A percentile compares a stretch with the other conserved stretches of the same genome.
Evolutionary conservation across 2,329 filamentous ascomycete species (phyloP).

Genomic region (Westerdykella aurantiaca): DNA sequence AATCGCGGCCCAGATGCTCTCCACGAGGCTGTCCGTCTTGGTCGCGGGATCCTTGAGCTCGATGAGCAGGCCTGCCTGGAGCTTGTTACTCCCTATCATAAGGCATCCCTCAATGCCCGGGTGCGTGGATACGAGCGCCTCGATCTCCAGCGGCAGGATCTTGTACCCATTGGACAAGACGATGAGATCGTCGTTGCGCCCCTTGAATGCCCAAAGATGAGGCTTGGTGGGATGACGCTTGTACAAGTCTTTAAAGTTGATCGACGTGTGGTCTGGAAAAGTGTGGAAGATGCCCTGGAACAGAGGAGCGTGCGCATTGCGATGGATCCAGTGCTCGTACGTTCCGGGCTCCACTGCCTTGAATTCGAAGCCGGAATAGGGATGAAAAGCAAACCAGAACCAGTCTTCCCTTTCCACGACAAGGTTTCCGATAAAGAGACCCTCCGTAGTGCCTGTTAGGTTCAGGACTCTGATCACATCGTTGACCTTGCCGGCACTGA

Average conservation of each 20-base stretch:
- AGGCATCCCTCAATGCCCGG: conserved; percentile 24
- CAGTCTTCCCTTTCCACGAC: too few relatives aligned
- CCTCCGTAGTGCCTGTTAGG: too few relatives aligned
- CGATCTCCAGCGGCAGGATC: conserved; percentile 14
- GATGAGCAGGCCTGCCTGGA: conserved; percentile 27
- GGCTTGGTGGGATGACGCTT: conserved; percentile 14
- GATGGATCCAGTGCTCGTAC: conserved; percentile 35
- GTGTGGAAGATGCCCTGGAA: conserved; percentile 21
- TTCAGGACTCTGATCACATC: too few relatives aligned
- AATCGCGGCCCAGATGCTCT: conserved; percentile 44
- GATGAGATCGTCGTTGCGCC: conserved; percentile 16
- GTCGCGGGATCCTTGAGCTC: conserved; percentile 16
- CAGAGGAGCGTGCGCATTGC: conserved; percentile 19
- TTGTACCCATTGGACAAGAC: conserved; percentile 20
- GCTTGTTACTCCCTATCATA: conserved; percentile 23
- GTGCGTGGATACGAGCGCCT: conserved; percentile 21
- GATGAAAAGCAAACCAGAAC: too few relatives aligned
- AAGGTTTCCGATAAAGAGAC: too few relatives aligned
- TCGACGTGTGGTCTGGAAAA: conserved; percentile 10
- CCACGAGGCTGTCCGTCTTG: conserved; percentile 26
- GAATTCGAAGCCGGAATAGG: too few relatives aligned
- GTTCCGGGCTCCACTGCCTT: conserved; percentile 8
- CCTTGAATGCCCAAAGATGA: conserved; percentile 15
- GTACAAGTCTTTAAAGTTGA: conserved; percentile 20
- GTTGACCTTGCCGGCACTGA: too few relatives aligned